These are phyloP conservation scores for Coemansia sp. DNA, from an alignment of 192 early-diverging fungal species.

Conservation along the genomic window DNA sequence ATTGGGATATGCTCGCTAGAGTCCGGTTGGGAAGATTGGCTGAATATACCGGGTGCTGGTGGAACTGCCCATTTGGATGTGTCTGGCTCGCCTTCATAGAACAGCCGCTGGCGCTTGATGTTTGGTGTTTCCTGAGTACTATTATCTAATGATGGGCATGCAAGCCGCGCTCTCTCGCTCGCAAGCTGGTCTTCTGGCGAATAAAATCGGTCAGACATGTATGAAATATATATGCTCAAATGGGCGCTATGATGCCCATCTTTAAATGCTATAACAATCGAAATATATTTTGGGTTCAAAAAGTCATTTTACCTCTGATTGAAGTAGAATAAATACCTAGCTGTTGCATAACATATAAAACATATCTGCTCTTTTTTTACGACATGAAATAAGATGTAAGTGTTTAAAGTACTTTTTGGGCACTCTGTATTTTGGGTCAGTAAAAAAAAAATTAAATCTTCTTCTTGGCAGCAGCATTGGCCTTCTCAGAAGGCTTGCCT, in stretches of 20 bases:
- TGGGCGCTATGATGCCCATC: no score
- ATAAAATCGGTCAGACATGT: constrained; percentile 2
- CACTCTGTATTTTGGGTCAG: neutral
- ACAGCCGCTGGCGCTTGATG: constrained; percentile 22
- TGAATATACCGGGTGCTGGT: constrained; percentile 33
- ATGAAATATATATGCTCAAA: neutral
- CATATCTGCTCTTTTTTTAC: no score
- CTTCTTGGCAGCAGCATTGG: constrained; percentile 14
- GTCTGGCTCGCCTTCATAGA: constrained; percentile 46
- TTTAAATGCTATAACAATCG: no score
- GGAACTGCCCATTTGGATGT: constrained; percentile 40
- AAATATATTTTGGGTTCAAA: no score
- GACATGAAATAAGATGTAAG: no score
- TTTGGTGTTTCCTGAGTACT: neutral
- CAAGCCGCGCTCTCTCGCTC: constrained; percentile 16
- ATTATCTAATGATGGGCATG: neutral
- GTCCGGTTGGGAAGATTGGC: neutral
- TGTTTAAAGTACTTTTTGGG: no score
- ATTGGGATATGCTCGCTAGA: neutral
- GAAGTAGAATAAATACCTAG: no score
- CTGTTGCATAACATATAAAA: no score
- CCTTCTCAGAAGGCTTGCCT: constrained; percentile 9
- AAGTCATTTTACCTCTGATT: no score
- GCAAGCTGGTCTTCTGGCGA: constrained; percentile 38
- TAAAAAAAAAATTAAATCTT: constrained; percentile 15